Conservation (phyloP, 371 early-diverging fungal genomes). For the Zopfochytrium polystomum region DNA sequence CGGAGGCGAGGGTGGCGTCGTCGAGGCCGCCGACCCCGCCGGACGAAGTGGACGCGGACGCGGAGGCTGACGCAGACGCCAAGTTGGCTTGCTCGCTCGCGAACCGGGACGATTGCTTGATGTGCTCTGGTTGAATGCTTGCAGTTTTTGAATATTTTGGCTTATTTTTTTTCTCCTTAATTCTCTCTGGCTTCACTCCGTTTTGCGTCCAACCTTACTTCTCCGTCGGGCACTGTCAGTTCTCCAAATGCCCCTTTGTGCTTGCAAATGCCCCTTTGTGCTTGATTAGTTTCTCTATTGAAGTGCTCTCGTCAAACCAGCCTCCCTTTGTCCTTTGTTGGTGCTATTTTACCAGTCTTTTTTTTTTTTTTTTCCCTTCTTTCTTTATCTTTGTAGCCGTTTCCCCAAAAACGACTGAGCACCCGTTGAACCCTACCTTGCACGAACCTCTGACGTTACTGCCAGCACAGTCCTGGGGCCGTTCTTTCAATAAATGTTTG, state of each 20-base stretch:
- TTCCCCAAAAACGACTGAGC: not conserved
- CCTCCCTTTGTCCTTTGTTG: not conserved
- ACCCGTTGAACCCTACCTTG: not conserved
- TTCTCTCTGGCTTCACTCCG: not conserved
- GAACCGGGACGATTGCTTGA: constrained; percentile 87
- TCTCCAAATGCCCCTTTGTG: too few relatives aligned
- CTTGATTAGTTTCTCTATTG: not conserved
- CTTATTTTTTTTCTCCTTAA: not conserved
- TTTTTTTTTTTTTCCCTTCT: constrained; percentile 3
- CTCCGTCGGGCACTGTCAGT: not conserved
- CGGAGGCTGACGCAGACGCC: constrained; percentile 52
- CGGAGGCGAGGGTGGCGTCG: not conserved
- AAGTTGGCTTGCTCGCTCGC: constrained; percentile 79
- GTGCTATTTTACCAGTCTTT: not conserved
- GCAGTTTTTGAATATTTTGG: not conserved
- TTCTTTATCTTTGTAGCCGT: not conserved
- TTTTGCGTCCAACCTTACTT: not conserved
- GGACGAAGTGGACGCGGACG: constrained; percentile 36
- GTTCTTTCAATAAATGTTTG: too few relatives aligned
- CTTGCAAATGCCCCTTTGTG: too few relatives aligned
- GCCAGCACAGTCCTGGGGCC: not conserved
- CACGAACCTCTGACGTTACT: not conserved
- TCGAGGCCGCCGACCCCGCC: too few relatives aligned
- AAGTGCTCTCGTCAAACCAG: not conserved
- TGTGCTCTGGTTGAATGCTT: constrained; percentile 58